A percentile compares a stretch with the other conserved stretches of the same genome.
phyloP scores from a whole-genome alignment of 805 yeast genomes.

The Pichia heedii region DNA sequence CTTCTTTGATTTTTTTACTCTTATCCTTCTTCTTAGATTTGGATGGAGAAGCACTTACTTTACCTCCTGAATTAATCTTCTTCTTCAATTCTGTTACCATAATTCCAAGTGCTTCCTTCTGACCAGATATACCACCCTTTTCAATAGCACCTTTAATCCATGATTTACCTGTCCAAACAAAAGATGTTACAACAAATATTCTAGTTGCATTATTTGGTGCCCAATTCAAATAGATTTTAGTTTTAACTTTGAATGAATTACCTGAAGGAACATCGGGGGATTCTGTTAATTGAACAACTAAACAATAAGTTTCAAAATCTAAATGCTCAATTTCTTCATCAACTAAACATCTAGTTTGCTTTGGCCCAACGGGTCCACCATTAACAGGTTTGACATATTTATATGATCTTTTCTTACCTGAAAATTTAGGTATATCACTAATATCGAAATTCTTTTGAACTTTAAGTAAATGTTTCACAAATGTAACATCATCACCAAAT shows the following conservation, averaged over 20 bases:
- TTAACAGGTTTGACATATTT: slow-evolving; percentile 55
- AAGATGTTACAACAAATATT: slow-evolving; percentile 41
- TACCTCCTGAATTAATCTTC: slow-evolving; percentile 21
- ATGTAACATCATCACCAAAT: slow-evolving; percentile 50
- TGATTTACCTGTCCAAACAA: slow-evolving; percentile 68
- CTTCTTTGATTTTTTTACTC: slow-evolving; percentile 1
- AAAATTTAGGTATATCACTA: slow-evolving; percentile 37
- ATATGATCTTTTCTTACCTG: slow-evolving; percentile 35
- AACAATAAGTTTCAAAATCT: slow-evolving; percentile 39
- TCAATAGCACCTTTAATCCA: slow-evolving; percentile 76
- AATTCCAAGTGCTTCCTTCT: slow-evolving; percentile 46
- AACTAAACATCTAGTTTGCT: slow-evolving; percentile 59
- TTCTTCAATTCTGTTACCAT: slow-evolving; percentile 39
- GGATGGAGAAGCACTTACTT: slow-evolving; percentile 18
- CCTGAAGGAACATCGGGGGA: slow-evolving; percentile 87
- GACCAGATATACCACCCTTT: slow-evolving; percentile 66
- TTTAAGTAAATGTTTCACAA: slow-evolving; percentile 36
- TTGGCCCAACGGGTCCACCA: slow-evolving; percentile 67
- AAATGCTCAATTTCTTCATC: slow-evolving; percentile 47
- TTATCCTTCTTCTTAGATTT: slow-evolving; percentile 15
- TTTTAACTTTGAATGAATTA: slow-evolving; percentile 50
- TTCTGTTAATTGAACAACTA: slow-evolving; percentile 47
- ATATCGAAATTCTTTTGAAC: slow-evolving; percentile 60
- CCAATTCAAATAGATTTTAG: slow-evolving; percentile 56
- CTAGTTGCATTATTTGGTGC: slow-evolving; percentile 46